Evolutionary conservation across 139 green algal genomes (phyloP), one percentile per base, ranked within the genome.

Genomic region (Raphidocelis subcapitata): DNA sequence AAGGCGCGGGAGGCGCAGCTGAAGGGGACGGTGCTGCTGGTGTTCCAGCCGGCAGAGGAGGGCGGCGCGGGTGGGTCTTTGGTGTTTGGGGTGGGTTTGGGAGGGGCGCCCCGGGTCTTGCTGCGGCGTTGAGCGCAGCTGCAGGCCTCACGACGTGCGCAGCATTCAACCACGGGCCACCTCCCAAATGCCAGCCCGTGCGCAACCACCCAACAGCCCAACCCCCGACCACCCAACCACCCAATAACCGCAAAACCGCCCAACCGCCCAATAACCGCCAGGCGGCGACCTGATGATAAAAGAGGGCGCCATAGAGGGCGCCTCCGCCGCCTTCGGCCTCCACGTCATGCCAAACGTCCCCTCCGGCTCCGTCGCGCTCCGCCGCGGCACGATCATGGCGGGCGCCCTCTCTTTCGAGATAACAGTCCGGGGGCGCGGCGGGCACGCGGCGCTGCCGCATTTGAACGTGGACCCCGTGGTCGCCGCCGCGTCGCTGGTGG

Each of bases 21-120:
- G 56, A 54, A 80, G 55, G 92, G 92, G 63, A 91, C 66, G 1
- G 90, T 98, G 37, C 76, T 83, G 51, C 85, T 98, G 16, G 33
- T 98, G 15, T 99, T 97, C 86, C 94, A 98, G 79, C 94, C 94
- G 4, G 94, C 93, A 18, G 94, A 98, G 81, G 94, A 98, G 81
- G 89, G 87, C 14, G 75, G 81, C 1, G 92, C 86, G 21, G 94
- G 94, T 15, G 94, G 12, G n/a, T n/a, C n/a, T n/a, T n/a, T n/a
- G n/a, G n/a, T n/a, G n/a, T n/a, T n/a, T n/a, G n/a, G n/a, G n/a
- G n/a, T n/a, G n/a, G n/a, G n/a, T n/a, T n/a, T n/a, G n/a, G n/a
- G n/a, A n/a, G n/a, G n/a, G n/a, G n/a, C n/a, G n/a, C n/a, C n/a
- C n/a, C n/a, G n/a, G n/a, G n/a, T n/a, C n/a, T n/a, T n/a, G n/a